A percentile compares a stretch with the other conserved stretches of the same genome.
Conservation (phyloP, 2,329 filamentous ascomycete species). For the Nothophaeocryptopus gaeumannii region DNA sequence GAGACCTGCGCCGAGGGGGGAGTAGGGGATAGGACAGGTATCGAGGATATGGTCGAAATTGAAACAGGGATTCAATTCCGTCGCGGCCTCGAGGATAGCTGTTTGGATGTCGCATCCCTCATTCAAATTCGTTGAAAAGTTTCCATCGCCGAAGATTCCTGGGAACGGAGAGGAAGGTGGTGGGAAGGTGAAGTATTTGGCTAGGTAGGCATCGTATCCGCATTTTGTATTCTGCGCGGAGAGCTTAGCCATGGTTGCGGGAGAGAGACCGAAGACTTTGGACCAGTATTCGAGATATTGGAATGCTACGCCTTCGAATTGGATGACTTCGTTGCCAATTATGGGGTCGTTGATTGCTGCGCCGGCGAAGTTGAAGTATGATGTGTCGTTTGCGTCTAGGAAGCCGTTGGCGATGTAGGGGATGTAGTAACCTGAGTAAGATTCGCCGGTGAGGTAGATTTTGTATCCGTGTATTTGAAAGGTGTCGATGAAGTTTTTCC, state of each 20-base stretch:
- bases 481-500: conserved; percentile 50
- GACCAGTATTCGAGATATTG: conserved; percentile 19
- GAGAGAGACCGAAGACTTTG: conserved; percentile 43
- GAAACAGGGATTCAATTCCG: conserved; percentile 31
- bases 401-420: conserved; percentile 33
- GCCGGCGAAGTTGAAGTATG: conserved; percentile 27
- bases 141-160: not conserved
- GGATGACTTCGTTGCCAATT: conserved; percentile 49
- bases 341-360: conserved; percentile 35
- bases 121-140: not conserved
- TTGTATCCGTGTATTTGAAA: conserved; percentile 51
- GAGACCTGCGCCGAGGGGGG: not conserved
- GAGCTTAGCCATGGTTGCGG: conserved; percentile 36
- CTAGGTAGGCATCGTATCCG: conserved; percentile 43
- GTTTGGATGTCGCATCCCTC: not conserved
- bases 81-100: not conserved
- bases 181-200: conserved; percentile 46
- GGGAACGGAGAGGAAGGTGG: conserved; percentile 28
- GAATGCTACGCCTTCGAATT: not conserved
- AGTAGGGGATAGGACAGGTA: conserved; percentile 19
- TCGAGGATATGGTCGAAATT: conserved; percentile 33
- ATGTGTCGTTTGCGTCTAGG: conserved; percentile 28
- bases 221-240: conserved; percentile 18
- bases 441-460: conserved; percentile 38
- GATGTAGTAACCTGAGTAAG: conserved; percentile 24